Evolutionary conservation across 2,329 filamentous ascomycete species (phyloP), one percentile per base, ranked within the genome.

Genomic region (Claviceps cyperi): DNA sequence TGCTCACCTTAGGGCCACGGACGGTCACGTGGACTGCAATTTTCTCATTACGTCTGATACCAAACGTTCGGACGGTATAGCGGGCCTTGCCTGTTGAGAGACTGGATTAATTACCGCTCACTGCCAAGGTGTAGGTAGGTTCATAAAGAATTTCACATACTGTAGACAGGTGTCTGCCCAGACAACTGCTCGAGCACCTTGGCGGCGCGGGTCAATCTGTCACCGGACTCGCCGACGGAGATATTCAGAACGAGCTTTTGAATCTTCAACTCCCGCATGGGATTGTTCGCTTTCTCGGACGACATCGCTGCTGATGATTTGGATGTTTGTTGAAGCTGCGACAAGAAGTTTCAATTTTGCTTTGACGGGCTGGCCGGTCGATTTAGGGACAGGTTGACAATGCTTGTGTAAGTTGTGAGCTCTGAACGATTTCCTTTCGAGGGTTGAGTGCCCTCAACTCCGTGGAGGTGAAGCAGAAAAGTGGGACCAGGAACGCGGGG

Each of bases 1-100:
- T 32, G 28, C 56, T 59, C 67, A 71, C 69, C 69, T 96, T 72
- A 75, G 92, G 90, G 69, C 92, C 92, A 72, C 92, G 92, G 77
- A 98, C 90, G 69, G 92, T 98, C 70, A 98, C 92, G 80, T 98
- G 92, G 63, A 98, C 92, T 62, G 92, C 78, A 69, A 98, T 98
- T 86, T 96, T 97, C 75, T 98, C 92, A 85, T 98, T 98, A 89
- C 92, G 91, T 73, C 92, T 90, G 83, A 98, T 98, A 84, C 92
- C 92, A 76, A 98, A 98, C 70, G 91, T 97, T 79, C 92, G 91
- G 82, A 98, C 92, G 64, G 92, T 98, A 84, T 97, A 98, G 70
- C 92, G 88, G 74, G 92, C 92, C 86, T 98, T 98, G 89, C 86
- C 86, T 90, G 66, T 51, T 32, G 51, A 49, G 50, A 46, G 47